Base-by-base conservation (phyloP, 495 filamentous ascomycete species). In the Penicillium simplicissimum region DNA sequence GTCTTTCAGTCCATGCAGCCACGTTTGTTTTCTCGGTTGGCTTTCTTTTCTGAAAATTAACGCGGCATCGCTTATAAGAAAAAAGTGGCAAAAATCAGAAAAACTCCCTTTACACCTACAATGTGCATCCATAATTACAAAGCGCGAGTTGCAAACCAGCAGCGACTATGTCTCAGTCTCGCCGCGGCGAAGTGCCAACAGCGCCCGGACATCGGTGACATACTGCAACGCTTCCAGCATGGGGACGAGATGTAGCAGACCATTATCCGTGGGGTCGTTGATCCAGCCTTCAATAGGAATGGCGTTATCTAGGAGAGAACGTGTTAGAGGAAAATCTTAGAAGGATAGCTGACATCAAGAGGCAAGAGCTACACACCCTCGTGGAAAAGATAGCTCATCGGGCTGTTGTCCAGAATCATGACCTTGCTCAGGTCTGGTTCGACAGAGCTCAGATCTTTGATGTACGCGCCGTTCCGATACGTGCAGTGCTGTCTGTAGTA, bases 401-500 rank as follows among this genome's bases (percentile, higher is more conserved):
- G 96, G 71, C 92, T 97, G 70, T 98, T 98, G 76, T 98, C 95
- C 71, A 98, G 79, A 64, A 98, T 98, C 90, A 98, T 96, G 52
- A 98, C 95, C 78, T 89, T 92, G 70, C 92, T 97, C 72, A 98
- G 77, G 71, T 98, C 94, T 36, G 94, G 92, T 80, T 98, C 95
- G 28, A 98, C 91, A 23, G 92, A 90, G 74, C 92, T 94, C 54
- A 98, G 82, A 74, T 98, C 95, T 76, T 98, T 98, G 78, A 98
- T 97, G 64, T 96, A 98, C 13, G 94, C 93, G 35, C 93, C 94
- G 61, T 96, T 93, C 42, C 96, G 86, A 67, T 90, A 90, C 35
- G 95, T 97, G 78, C 96, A 98, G 74, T 98, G 93, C 76, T 98
- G 96, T 31, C 95, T 83, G 73, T 98, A 98, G 71, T 92, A 97